Evolutionary conservation across 116 monocot genomes (phyloP).

Genomic region (Cymodocea nodosa): DNA sequence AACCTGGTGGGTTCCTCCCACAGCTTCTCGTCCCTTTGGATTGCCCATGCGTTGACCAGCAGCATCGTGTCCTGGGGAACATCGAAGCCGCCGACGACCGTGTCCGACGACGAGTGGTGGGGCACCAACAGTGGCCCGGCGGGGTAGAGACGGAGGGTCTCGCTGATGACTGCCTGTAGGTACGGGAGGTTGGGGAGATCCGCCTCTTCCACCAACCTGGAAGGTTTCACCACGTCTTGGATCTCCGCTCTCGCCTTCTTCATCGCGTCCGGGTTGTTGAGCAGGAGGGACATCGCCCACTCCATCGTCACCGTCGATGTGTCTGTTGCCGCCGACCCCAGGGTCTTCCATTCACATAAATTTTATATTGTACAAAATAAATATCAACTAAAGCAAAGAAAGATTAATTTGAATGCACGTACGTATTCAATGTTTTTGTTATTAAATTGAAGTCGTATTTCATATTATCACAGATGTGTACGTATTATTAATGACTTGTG

Average conservation of each 20-base stretch:
- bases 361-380: too few species aligned
- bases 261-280: constrained; percentile 10
- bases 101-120: constrained; percentile 14
- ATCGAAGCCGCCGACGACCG: constrained; percentile 11
- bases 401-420: too few species aligned
- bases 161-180: constrained; percentile 41
- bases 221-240: constrained; percentile 19
- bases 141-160: constrained; percentile 30
- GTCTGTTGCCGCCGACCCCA: constrained; percentile 4
- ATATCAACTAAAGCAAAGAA: not conserved
- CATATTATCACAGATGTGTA: too few species aligned
- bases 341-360: too few species aligned
- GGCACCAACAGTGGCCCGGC: constrained; percentile 21
- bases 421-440: too few species aligned
- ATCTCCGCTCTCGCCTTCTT: constrained; percentile 1
- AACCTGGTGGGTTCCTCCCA: constrained; percentile 15
- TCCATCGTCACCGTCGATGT: constrained; percentile 6
- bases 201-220: constrained; percentile 21
- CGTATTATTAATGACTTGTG: too few species aligned
- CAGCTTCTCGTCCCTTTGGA: too few species aligned
- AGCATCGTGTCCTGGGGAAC: constrained; percentile 28
- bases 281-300: constrained; percentile 15
- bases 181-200: constrained; percentile 44
- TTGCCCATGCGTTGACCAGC: constrained; percentile 24
- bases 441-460: too few species aligned